Evolutionary conservation across 108 stramenopile species (phyloP), one percentile per base, ranked within the genome.

Genomic region (Fragilariopsis cylindrus): DNA sequence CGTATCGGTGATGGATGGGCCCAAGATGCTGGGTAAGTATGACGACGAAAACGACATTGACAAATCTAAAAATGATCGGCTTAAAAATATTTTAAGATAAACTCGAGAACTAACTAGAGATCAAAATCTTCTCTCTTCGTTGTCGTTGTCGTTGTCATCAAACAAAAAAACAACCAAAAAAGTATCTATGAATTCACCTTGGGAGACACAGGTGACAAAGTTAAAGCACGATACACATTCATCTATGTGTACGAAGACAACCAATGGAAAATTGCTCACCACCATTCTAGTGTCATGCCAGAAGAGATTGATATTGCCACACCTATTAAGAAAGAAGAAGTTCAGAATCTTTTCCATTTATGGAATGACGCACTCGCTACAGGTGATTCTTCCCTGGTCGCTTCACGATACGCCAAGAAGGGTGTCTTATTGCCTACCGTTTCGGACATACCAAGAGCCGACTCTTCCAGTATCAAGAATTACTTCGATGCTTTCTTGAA

Each of bases 291-390:
- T 39, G 48, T 75, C 40, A 72, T 86, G 77, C 85, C 85, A 7
- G 85, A 87, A 66, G 86, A 75, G 18, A 72, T 82, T 39, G 66
- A 69, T 16, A 76, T 69, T 9, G 81, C 75, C 46, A 71, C 79
- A 44, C 41, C 41, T 11, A 68, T 64, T 40, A 60, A 79, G 49
- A 68, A 68, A 3, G 49, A 68, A 21, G 49, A 68, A 68, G 67
- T 68, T 0, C 67, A 52, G 30, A 68, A 68, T 48, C 67, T 68
- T 39, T 68, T 68, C 67, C 1, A 68, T 13, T 6, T 68, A 5
- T 87, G 87, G 87, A 87, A 87, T 60, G 82, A 87, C 65, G 87
- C 87, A 7, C 72, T 87, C 30, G 87, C 82, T 41, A 87, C 87
- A 7, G 43, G 64, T n/a, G 84, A 85, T 57, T 73, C 84, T 0